Conservation (phyloP, 2,329 filamentous ascomycete genomes). For the Diplocarpon rosae region DNA sequence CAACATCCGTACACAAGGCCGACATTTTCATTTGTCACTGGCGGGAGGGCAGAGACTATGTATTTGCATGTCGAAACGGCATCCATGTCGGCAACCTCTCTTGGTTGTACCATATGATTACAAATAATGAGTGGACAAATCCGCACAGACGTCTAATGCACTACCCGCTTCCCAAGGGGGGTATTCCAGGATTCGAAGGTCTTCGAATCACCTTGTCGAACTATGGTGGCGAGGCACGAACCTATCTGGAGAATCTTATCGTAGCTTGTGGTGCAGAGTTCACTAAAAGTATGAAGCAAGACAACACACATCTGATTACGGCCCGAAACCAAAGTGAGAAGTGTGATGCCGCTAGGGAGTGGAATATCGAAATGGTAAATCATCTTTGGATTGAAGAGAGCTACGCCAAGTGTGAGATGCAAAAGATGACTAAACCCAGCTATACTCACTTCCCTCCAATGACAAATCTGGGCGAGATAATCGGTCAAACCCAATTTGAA, state of each 20-base stretch:
- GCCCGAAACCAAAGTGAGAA: constrained; percentile 87
- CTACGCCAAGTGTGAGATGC: constrained; percentile 77
- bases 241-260: constrained; percentile 88
- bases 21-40: constrained; percentile 83
- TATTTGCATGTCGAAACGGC: constrained; percentile 60
- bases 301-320: constrained; percentile 92
- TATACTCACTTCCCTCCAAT: constrained; percentile 81
- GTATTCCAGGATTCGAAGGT: constrained; percentile 68
- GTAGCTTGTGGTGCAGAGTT: constrained; percentile 74
- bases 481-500: constrained; percentile 80
- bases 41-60: constrained; percentile 69
- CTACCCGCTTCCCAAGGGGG: constrained; percentile 70
- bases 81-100: constrained; percentile 87
- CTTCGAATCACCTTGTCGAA: constrained; percentile 85
- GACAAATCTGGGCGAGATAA: constrained; percentile 86
- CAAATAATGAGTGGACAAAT: constrained; percentile 78
- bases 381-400: constrained; percentile 97
- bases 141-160: constrained; percentile 75
- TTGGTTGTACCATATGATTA: constrained; percentile 90
- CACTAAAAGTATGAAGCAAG: constrained; percentile 88
- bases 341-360: constrained; percentile 82
- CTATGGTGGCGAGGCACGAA: constrained; percentile 86
- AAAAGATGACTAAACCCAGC: constrained; percentile 58
- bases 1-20: constrained; percentile 53
- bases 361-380: constrained; percentile 83